A percentile compares a stretch with the other conserved stretches of the same genome.
Conservation (phyloP, 2,329 filamentous ascomycete genomes). For the Beauveria sp. region DNA sequence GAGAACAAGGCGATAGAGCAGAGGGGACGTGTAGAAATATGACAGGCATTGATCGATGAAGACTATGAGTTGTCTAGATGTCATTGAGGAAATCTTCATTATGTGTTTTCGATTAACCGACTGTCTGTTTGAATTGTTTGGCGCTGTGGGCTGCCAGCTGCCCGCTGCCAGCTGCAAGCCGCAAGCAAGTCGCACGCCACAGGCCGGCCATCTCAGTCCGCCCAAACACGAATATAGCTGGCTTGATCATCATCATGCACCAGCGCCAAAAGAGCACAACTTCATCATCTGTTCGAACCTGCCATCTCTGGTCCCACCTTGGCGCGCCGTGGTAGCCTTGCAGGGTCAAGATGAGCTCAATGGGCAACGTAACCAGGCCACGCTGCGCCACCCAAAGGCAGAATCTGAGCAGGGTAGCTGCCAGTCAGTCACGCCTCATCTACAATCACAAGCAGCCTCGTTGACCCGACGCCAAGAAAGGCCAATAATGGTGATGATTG, state of each 20-base stretch:
- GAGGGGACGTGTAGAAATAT: no score
- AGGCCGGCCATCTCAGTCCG: neutral
- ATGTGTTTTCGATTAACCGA: no score
- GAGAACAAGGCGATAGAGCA: no score
- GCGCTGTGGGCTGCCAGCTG: neutral
- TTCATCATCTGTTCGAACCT: neutral
- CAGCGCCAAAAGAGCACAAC: neutral
- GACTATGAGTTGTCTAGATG: no score
- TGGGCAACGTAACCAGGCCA: slow-evolving; percentile 3
- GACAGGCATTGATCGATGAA: no score
- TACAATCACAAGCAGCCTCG: neutral
- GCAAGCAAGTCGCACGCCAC: neutral
- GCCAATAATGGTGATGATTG: neutral
- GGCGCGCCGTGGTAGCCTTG: slow-evolving; percentile 4
- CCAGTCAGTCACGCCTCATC: neutral
- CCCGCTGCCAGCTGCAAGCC: neutral
- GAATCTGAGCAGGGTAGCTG: neutral
- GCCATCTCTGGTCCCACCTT: neutral
- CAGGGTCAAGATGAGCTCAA: neutral
- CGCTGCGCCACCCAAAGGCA: slow-evolving; percentile 3
- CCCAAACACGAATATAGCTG: neutral
- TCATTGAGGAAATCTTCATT: no score
- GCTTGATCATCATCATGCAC: neutral
- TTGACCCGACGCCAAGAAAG: neutral
- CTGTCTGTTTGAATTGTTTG: neutral